Evolutionary conservation across 441 rosid species (phyloP), one percentile per base, ranked within the genome.

Genomic region (Pelargonium citronellum): DNA sequence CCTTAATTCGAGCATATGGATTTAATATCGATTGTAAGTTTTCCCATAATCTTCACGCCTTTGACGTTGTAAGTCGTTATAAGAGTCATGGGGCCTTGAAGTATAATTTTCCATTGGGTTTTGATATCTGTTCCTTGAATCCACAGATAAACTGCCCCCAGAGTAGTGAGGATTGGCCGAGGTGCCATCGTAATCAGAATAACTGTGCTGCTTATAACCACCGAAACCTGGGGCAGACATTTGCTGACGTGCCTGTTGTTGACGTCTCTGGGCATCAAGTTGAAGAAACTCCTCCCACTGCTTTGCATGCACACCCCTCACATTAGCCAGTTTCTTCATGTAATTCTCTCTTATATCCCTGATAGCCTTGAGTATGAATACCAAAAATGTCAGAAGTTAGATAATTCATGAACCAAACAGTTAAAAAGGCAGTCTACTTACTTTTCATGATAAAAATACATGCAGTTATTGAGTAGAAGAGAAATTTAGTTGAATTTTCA

Each of bases 301-400:
- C 71, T 87, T 86, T 70, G 86, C 77, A 73, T 95, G 94, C 70
- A 82, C 49, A 71, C 77, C 82, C 84, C 96, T 86, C 75, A 89
- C 49, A 12, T 67, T 69, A 73, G 87, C 80, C 75, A 88, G 79
- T 80, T 88, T 89, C 87, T 90, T 86, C 86, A 82, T 79, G 86
- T 90, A 87, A 73, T 77, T 81, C 82, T 95, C 97, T 83, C 95
- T 84, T 82, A 89, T 86, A 83, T 90, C 97, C 85, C 87, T 85
- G 67, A 90, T 78, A 22, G 89, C 86, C 99, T 95, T 80, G 69
- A 83, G 80, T 71, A 72, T 81, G 66, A 76, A 44, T 78, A 79
- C 69, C 73, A 72, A 24, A 80, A 72, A 19, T 53, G 74, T 74
- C 72, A 87, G 78, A 77, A 72, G 80, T 75, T 69, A 84, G 71